Evolutionary conservation across 2,329 filamentous ascomycete genomes (phyloP), one percentile per base, ranked within the genome.

Genomic region (Thelonectria rubi): DNA sequence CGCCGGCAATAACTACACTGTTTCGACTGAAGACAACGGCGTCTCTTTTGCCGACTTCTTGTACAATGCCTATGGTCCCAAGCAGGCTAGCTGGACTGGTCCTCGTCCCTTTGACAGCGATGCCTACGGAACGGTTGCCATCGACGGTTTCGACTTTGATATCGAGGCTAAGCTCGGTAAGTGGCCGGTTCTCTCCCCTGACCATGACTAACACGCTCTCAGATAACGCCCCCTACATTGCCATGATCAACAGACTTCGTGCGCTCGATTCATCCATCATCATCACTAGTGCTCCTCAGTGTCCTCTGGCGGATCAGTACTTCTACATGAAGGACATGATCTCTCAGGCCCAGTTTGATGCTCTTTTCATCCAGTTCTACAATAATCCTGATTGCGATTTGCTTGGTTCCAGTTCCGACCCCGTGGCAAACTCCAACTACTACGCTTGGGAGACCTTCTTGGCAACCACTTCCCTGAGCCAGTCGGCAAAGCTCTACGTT

Each of bases 311-410:
- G 9, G 24, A 65, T 5, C 9, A 47, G 1, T 73, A 65, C 48
- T 76, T 75, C 53, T 66, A 74, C 55, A 73, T 80, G 70, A 71
- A 74, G 55, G 71, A 74, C 6, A 69, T 81, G 64, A 78, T 83
- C 40, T 72, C 77, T 11, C 69, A 77, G 55, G 74, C 77, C 43
- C 69, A 76, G 46, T 79, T 84, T 63, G 78, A 80, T 24, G 74
- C 77, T 14, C 71, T 81, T 42, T 82, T 80, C 68, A 70, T 84
- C 52, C 81, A 83, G 72, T 84, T 83, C 71, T 83, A 82, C 74
- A 82, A 83, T 75, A 82, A 82, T 69, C 66, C 68, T 0, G 64
- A 50, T 18, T 82, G 80, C 66, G 75, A 79, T 46, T 71, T 74
- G 24, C 67, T 78, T 61, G 37, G 68, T 15, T 61, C 65, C 50